phyloP scores from a whole-genome alignment of 2,329 filamentous ascomycete genomes.

The Colletotrichum sp. region DNA sequence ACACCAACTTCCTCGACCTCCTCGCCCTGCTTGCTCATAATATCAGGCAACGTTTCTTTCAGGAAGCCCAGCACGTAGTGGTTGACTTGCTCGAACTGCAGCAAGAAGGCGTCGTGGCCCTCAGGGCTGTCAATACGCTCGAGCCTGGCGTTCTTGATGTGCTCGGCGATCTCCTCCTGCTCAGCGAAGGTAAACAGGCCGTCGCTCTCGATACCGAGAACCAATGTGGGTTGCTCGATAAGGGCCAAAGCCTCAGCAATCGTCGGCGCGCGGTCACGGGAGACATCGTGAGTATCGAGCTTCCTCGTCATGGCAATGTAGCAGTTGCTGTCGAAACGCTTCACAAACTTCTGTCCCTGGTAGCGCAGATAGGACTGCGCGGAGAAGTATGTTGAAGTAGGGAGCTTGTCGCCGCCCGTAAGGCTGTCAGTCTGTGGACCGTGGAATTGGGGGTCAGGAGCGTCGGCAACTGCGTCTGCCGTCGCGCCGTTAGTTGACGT shows the following conservation, averaged over 20 bases:
- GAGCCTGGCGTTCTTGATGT: constrained; percentile 78
- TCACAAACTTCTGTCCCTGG: constrained; percentile 95
- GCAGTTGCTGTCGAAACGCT: constrained; percentile 96
- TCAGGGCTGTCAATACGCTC: constrained; percentile 92
- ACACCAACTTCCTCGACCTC: constrained; percentile 54
- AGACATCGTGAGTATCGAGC: constrained; percentile 95
- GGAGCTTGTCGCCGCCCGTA: constrained; percentile 54
- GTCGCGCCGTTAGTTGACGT: constrained; percentile 17
- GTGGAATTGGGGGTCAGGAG: constrained; percentile 71
- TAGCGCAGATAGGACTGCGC: constrained; percentile 97
- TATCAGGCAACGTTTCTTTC: constrained; percentile 81
- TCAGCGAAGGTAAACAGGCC: constrained; percentile 97
- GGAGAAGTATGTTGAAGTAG: constrained; percentile 89
- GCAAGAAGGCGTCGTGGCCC: constrained; percentile 92
- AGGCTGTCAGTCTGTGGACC: constrained; percentile 59
- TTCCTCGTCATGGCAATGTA: constrained; percentile 99
- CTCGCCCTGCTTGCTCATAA: constrained; percentile 72
- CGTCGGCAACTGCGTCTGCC: constrained; percentile 33
- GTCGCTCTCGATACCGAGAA: constrained; percentile 94
- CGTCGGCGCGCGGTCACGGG: constrained; percentile 71
- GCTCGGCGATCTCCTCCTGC: constrained; percentile 87
- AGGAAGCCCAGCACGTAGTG: constrained; percentile 84
- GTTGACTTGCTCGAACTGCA: constrained; percentile 98
- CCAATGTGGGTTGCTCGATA: constrained; percentile 88
- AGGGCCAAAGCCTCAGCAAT: constrained; percentile 78